Evolutionary conservation across 2,329 filamentous ascomycete species (phyloP), one percentile per base, ranked within the genome.

Genomic region (Calonectria crousiana): DNA sequence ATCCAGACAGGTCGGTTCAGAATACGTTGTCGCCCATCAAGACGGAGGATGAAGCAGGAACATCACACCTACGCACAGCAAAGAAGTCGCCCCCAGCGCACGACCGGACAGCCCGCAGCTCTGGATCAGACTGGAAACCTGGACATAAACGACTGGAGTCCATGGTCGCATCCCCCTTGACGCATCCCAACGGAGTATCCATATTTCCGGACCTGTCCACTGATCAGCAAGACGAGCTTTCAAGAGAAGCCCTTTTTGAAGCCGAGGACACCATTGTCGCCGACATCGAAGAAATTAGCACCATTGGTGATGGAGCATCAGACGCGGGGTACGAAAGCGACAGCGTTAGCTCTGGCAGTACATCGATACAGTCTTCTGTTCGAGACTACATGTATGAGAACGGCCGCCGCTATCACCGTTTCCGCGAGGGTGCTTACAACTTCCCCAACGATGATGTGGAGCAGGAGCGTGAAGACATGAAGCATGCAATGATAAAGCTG

Each of bases 371-470:
- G 53, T 86, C 85, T 3, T 84, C 83, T 47, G 84, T 90, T 30
- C 83, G 87, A 53, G 87, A 91, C 74, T 92, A 90, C 76, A 84
- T 86, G 64, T 87, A 85, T 71, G 89, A 91, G 77, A 91, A 92
- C 78, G 90, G 90, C n/a, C 86, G 90, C 30, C 86, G 90, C 32
- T 92, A 92, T 73, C 90, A 91, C 78, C 85, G 85, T 52, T 90
- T 89, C 78, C 85, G 89, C 23, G 88, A 90, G 71, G 90, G 89
- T 8, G 79, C 81, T 14, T 92, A 92, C 78, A 88, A 88, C 69
- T 90, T 92, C 65, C 90, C 91, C 32, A 92, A 92, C 70, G 91
- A 92, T 74, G 90, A 91, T 64, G 83, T 87, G 6, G 90, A 92
- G 82, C 90, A 91, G 79, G 89, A 91, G 76, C 84, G 89, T 47